Base-by-base conservation (phyloP, 345 rosid species). In the Hibiscus syriacus region DNA sequence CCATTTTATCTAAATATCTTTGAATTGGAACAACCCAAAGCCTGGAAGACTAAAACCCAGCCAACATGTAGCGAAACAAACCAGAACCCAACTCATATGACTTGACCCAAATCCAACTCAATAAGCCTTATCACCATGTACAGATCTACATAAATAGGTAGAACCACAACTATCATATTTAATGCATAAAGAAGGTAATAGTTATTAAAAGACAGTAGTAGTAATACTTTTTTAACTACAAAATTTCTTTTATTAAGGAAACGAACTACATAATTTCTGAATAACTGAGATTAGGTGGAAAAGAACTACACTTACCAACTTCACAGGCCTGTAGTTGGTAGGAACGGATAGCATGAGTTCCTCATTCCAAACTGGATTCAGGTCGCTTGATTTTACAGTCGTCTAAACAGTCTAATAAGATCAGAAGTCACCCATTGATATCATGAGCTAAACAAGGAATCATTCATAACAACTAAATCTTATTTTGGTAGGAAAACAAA, bases 311-410 rank as follows among this genome's bases (percentile, higher is more conserved):
- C 81, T 76, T 81, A 87, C 96, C 91, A 90, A 74, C 72, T 90
- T 90, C 26, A 87, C 78, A 39, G 90, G 78, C 56, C 89, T 85
- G 50, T 56, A 85, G 17, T 81, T 72, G 45, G 80, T 81, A 66
- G 93, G 96, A 78, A 90, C 90, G 1, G 93, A 86, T 58, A 90
- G 83, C 88, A 84, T 83, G 72, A 87, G 91, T 72, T 85, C 92
- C 79, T 90, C 85, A 36, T 90, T 86, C 96, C 96, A 90, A 9
- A 84, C 82, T 45, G 96, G 96, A 68, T 89, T 89, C 77, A 89
- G 77, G 83, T 89, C 85, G 82, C 92, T 87, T 69, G 69, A 80
- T 50, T 80, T 22, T 49, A 87, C 76, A 53, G 80, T 72, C 0
- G 93, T 81, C 76, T 79, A 85, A 72, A 56, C 88, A 43, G 81